phyloP scores from a whole-genome alignment of 2,329 filamentous ascomycete species.

The Aspergillus latus region DNA sequence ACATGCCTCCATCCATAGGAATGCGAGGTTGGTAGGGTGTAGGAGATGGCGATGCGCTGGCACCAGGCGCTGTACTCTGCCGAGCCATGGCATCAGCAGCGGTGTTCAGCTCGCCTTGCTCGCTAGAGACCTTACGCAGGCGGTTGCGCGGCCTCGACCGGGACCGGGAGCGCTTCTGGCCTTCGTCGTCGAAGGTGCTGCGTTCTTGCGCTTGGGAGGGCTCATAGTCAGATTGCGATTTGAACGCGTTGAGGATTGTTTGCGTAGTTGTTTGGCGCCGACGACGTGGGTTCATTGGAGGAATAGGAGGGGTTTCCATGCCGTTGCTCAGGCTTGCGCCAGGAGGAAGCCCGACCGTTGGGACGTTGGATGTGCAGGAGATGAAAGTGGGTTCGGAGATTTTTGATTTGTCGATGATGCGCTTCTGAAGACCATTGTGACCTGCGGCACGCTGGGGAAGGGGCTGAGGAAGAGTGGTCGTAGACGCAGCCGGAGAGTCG shows the following conservation, averaged over 20 bases:
- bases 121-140: constrained; percentile 52
- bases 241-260: constrained; percentile 42
- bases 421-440: constrained; percentile 49
- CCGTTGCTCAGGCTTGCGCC: constrained; percentile 57
- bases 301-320: constrained; percentile 54
- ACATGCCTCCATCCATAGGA: constrained; percentile 40
- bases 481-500: constrained; percentile 39
- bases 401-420: constrained; percentile 58
- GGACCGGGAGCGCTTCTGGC: constrained; percentile 25
- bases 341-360: constrained; percentile 58
- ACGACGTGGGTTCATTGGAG: constrained; percentile 61
- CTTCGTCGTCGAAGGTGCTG: constrained; percentile 42
- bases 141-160: constrained; percentile 37
- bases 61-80: constrained; percentile 37
- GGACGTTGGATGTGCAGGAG: constrained; percentile 57
- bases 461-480: constrained; percentile 16
- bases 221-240: constrained; percentile 11
- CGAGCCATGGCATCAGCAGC: constrained; percentile 37
- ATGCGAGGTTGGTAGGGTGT: constrained; percentile 33
- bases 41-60: constrained; percentile 29
- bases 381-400: constrained; percentile 61
- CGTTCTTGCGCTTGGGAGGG: constrained; percentile 31
- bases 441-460: constrained; percentile 33
- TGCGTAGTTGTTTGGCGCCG: constrained; percentile 50
- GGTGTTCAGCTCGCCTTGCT: constrained; percentile 49